Base-by-base conservation (phyloP, 2,329 filamentous ascomycete genomes). In the Epichloe typhina region DNA sequence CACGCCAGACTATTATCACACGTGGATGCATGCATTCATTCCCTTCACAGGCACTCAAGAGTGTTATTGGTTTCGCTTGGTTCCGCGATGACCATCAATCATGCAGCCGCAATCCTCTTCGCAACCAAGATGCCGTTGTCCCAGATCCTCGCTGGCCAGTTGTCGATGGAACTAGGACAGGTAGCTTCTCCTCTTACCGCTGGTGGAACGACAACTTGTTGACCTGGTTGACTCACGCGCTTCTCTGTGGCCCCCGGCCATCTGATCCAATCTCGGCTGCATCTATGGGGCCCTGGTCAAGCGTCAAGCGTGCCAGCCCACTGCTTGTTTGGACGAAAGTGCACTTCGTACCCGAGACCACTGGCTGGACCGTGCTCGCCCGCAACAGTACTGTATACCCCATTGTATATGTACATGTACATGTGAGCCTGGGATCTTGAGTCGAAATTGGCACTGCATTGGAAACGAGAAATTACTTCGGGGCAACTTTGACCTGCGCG, bases 231-330 rank as follows among this genome's bases (percentile, higher is more conserved):
- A 15, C 31, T 11, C 31, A 23, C 7, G n/a, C 45, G 33, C 45
- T n/a, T 49, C 40, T 36, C 21, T 33, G 8, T 31, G 26, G 37
- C 17, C 38, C 21, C 15, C 17, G 13, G 5, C 36, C 9, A 12
- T 46, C 44, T 26, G 13, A n/a, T 37, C 23, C 37, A 54, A 54
- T 54, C 51, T 54, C 48, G 50, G 48, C 33, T 50, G 42, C 21
- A 46, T 48, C 44, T 49, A 3, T 17, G 19, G 6, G 26, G 17
- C 9, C 13, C 23, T 19, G 31, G 26, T 37, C n/a, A 8, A 21
- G 26, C 26, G 26, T 26, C 37, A 33, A 41, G 26, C 26, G 26
- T 47, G 44, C 44, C 8, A 40, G 21, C 33, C 46, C 8, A 26
- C 40, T 42, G 35, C 50, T 36, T 51, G 33, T 41, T 39, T 21